Conservation (phyloP, 495 filamentous ascomycete genomes). For the Talaromyces wortmannii region DNA sequence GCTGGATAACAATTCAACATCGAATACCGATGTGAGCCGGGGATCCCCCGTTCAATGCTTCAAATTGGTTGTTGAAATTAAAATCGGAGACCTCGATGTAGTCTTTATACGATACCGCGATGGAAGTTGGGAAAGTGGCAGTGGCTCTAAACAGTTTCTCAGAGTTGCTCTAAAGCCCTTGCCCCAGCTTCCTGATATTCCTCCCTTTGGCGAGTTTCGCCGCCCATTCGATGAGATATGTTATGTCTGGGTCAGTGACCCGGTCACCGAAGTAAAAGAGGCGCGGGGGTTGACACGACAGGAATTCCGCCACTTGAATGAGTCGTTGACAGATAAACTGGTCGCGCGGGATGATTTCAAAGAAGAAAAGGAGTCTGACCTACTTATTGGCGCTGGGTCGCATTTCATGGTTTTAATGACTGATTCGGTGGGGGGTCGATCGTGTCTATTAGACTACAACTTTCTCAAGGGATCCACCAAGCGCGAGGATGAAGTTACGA, state of each 20-base stretch:
- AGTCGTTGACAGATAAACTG: background rate
- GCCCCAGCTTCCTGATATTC: conserved; percentile 14
- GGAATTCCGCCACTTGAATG: background rate
- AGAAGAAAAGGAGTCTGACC: too few species aligned
- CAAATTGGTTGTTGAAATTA: conserved; percentile 8
- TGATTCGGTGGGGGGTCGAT: too few species aligned
- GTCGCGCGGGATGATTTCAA: background rate
- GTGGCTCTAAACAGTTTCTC: conserved; percentile 10
- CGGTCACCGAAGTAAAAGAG: background rate
- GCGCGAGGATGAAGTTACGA: too few species aligned
- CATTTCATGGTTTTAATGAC: too few species aligned
- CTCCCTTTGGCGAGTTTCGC: conserved; percentile 19
- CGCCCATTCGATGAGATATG: conserved; percentile 37
- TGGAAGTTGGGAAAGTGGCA: background rate
- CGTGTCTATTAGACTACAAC: too few species aligned
- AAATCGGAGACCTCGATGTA: conserved; percentile 9
- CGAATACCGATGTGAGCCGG: too few species aligned
- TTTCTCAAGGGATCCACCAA: too few species aligned
- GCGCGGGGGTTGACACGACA: too few species aligned
- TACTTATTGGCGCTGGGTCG: too few species aligned
- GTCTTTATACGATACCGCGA: background rate
- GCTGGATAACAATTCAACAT: too few species aligned
- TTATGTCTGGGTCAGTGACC: conserved; percentile 24
- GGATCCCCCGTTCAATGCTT: too few species aligned
- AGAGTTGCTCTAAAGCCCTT: conserved; percentile 10